phyloP scores from a whole-genome alignment of 1,284 basidiomycete species.

The Cryptococcus jaspeensis region DNA sequence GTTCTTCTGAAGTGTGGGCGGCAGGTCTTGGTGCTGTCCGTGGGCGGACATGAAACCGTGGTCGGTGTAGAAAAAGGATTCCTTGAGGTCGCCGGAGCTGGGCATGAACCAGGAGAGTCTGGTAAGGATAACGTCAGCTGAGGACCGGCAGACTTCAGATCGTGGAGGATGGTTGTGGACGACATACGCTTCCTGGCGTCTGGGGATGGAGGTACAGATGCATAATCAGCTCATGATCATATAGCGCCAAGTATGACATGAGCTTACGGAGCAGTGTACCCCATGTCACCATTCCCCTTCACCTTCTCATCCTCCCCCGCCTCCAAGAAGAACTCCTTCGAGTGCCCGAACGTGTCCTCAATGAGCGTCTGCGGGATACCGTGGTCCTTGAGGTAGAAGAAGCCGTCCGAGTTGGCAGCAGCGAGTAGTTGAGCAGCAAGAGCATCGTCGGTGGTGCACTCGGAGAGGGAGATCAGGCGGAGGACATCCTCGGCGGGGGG shows the following conservation, averaged over 20 bases:
- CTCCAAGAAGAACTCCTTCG: conserved; percentile 25
- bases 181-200: conserved; percentile 4
- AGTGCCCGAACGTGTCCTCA: conserved; percentile 21
- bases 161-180: neutral
- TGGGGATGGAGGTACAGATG: neutral
- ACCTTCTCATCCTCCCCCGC: conserved; percentile 14
- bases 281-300: conserved; percentile 19
- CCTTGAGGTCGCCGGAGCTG: conserved; percentile 11
- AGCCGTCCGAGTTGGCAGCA: conserved; percentile 26
- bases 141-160: too few species aligned
- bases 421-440: conserved; percentile 20
- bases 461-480: conserved; percentile 20
- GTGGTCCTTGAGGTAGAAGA: conserved; percentile 31
- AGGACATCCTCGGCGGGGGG: too few species aligned
- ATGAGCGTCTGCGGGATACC: conserved; percentile 24
- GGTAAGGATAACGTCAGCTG: neutral
- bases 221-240: conserved; percentile 3
- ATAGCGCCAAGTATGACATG: neutral
- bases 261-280: conserved; percentile 14
- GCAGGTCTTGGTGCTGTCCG: conserved; percentile 16
- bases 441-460: conserved; percentile 11
- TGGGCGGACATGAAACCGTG: conserved; percentile 5
- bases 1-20: conserved; percentile 14
- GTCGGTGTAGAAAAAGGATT: conserved; percentile 14
- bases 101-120: conserved; percentile 20